Percentiles rank a stretch among this genome's conserved stretches.
phyloP scores from a whole-genome alignment of 805 yeast species.

The Nakazawaea ernobii region DNA sequence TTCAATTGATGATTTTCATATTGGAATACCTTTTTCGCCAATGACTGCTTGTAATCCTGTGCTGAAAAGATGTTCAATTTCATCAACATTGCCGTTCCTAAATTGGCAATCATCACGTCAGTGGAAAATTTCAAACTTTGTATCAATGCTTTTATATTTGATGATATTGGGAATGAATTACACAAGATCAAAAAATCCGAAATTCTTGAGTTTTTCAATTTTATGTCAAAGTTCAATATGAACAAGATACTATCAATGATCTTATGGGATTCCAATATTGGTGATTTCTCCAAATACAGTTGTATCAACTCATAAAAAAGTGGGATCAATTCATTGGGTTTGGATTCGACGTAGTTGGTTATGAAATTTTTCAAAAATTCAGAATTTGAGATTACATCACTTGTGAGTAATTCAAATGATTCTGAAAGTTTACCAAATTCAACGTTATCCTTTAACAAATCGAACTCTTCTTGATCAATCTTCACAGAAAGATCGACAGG shows the following conservation, averaged over 20 bases:
- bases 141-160: conserved; percentile 3
- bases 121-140: background rate
- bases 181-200: conserved; percentile 6
- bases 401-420: background rate
- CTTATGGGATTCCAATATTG: background rate
- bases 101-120: conserved; percentile 12
- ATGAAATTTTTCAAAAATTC: conserved; percentile 1
- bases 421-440: conserved; percentile 4
- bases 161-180: conserved; percentile 11
- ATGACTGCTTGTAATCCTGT: conserved; percentile 17
- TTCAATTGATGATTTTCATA: conserved; percentile 59
- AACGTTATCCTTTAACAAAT: conserved; percentile 4
- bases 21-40: conserved; percentile 6
- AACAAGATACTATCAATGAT: background rate
- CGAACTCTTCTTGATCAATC: conserved; percentile 8
- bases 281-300: background rate
- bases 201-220: conserved; percentile 1
- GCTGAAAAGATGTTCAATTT: conserved; percentile 22
- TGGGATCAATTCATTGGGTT: background rate
- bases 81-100: conserved; percentile 21
- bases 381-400: background rate
- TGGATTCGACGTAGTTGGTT: background rate
- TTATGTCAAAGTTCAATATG: background rate
- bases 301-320: conserved; percentile 6
- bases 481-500: background rate